These are phyloP conservation scores for Jackrogersella multiformis DNA, from an alignment of 495 filamentous ascomycete genomes.

Conservation along the genomic window DNA sequence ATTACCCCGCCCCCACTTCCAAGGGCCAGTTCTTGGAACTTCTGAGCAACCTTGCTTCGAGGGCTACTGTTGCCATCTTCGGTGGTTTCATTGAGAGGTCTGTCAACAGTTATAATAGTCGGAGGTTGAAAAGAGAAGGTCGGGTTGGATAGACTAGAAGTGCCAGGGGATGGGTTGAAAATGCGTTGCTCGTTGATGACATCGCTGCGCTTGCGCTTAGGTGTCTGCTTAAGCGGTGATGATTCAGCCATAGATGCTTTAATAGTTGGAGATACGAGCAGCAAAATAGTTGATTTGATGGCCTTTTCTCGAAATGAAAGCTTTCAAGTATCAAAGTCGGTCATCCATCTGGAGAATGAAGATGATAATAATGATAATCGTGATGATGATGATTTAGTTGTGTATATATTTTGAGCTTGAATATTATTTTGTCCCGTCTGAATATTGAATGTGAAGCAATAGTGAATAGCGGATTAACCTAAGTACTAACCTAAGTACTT, in stretches of 20 bases:
- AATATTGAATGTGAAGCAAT: background rate
- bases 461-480: background rate
- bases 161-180: constrained; percentile 29
- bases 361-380: constrained; percentile 5
- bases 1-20: constrained; percentile 58
- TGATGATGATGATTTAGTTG: background rate
- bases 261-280: background rate
- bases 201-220: constrained; percentile 59
- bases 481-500: no score
- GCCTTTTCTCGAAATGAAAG: no score
- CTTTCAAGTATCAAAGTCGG: constrained; percentile 22
- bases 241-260: constrained; percentile 40
- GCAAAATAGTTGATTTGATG: no score
- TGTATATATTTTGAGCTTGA: background rate
- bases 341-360: constrained; percentile 17
- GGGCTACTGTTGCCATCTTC: constrained; percentile 64
- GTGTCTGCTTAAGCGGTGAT: constrained; percentile 47
- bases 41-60: constrained; percentile 68
- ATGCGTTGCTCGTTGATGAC: constrained; percentile 37
- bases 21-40: constrained; percentile 69
- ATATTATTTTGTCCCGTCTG: background rate
- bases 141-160: constrained; percentile 22
- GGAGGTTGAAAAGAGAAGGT: constrained; percentile 52
- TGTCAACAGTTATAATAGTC: constrained; percentile 35
- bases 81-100: constrained; percentile 29